A percentile compares a stretch with the other conserved stretches of the same genome.
phyloP scores from a whole-genome alignment of 768 basidiomycete genomes.

The Clitopilus hobsonii region DNA sequence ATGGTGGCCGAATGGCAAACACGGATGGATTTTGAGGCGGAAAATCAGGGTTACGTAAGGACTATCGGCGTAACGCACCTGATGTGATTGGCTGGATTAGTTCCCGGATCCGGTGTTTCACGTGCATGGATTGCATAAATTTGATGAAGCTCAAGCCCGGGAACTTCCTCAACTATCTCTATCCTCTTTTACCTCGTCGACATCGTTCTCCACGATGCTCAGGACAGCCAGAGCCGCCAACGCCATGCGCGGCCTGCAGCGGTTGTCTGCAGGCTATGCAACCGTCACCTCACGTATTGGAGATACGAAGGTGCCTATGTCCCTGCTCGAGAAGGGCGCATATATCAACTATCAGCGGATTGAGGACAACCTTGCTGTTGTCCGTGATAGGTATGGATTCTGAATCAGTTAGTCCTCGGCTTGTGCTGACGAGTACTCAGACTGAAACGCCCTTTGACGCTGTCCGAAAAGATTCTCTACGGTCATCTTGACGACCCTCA shows the following conservation, averaged over 20 bases:
- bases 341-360: slow-evolving; percentile 97
- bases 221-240: slow-evolving; percentile 50
- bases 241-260: slow-evolving; percentile 49
- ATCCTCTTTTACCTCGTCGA: slow-evolving; percentile 18
- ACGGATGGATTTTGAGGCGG: slow-evolving; percentile 12
- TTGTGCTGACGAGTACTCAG: slow-evolving; percentile 31
- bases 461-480: slow-evolving; percentile 97
- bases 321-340: slow-evolving; percentile 72
- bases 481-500: slow-evolving; percentile 96
- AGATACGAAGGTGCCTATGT: slow-evolving; percentile 88
- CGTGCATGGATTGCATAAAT: slow-evolving; percentile 35
- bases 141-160: slow-evolving; percentile 26
- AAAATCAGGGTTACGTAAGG: slow-evolving; percentile 10
- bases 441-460: slow-evolving; percentile 83
- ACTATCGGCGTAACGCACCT: slow-evolving; percentile 15
- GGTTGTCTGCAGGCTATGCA: slow-evolving; percentile 68
- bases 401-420: background rate
- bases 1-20: slow-evolving; percentile 13
- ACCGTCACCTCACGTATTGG: slow-evolving; percentile 78
- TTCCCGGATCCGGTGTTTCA: slow-evolving; percentile 24
- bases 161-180: slow-evolving; percentile 12
- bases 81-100: slow-evolving; percentile 27
- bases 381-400: slow-evolving; percentile 66
- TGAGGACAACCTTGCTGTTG: slow-evolving; percentile 91
- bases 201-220: slow-evolving; percentile 53